A percentile compares a stretch with the other conserved stretches of the same genome.
phyloP scores from a whole-genome alignment of 495 filamentous ascomycete species.

The Tuber magnatum region DNA sequence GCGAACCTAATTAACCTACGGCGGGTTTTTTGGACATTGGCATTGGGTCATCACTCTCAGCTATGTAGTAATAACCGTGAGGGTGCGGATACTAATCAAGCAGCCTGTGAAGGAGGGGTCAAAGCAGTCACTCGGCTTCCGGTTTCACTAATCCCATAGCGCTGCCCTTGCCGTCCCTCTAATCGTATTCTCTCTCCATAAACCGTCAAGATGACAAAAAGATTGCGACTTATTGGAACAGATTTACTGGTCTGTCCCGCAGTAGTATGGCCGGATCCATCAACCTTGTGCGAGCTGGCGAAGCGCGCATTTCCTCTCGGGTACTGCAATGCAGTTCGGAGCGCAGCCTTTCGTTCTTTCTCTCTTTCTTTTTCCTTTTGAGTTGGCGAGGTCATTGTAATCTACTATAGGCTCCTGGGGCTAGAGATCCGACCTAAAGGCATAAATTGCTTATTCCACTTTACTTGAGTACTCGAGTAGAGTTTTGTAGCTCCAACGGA shows the following conservation, averaged over 20 bases:
- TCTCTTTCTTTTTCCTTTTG: background rate
- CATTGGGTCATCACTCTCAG: background rate
- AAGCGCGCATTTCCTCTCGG: background rate
- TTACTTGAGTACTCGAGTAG: too few species aligned
- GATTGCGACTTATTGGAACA: background rate
- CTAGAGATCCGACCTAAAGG: background rate
- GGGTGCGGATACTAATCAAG: background rate
- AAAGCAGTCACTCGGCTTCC: background rate
- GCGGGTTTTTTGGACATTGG: background rate
- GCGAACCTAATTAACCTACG: background rate
- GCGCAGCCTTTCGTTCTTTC: background rate
- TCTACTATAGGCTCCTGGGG: background rate
- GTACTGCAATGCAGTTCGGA: background rate
- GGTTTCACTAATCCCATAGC: background rate
- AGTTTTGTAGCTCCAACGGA: background rate
- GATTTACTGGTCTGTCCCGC: background rate
- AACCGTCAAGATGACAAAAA: background rate
- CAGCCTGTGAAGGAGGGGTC: background rate
- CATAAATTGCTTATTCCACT: background rate
- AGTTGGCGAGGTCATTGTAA: background rate
- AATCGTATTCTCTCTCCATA: background rate
- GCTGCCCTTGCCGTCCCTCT: background rate
- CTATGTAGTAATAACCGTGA: background rate
- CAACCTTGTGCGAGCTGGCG: background rate
- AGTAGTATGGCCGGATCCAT: background rate